Evolutionary conservation across 192 early-diverging fungal species (phyloP).

Genomic region (Chytriomyces confervae): DNA sequence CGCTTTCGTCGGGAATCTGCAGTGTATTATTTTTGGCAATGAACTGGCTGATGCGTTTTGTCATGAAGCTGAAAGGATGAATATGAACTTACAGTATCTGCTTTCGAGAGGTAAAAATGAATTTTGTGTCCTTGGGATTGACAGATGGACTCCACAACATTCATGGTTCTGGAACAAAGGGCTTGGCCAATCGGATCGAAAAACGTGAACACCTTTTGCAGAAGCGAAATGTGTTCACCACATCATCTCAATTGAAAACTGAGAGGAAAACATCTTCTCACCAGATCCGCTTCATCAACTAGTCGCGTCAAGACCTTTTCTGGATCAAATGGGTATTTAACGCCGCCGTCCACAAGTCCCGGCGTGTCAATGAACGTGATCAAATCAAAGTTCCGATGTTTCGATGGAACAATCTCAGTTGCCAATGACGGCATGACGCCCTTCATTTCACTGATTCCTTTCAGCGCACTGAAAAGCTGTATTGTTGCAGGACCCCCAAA

Average conservation of each 20-base stretch:
- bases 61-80: too few relatives aligned
- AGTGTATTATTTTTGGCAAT: background rate
- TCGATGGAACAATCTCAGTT: conserved; percentile 24
- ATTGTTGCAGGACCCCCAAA: conserved; percentile 24
- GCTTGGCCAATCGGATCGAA: conserved; percentile 35
- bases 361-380: conserved; percentile 32
- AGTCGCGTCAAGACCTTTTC: conserved; percentile 22
- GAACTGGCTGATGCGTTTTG: background rate
- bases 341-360: conserved; percentile 27
- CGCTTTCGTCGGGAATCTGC: conserved; percentile 27
- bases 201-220: conserved; percentile 20
- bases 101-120: conserved; percentile 26
- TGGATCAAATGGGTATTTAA: conserved; percentile 31
- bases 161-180: conserved; percentile 23
- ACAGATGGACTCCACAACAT: conserved; percentile 22
- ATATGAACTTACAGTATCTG: conserved; percentile 8
- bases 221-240: background rate
- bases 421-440: conserved; percentile 11
- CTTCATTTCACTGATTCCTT: conserved; percentile 4
- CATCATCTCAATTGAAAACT: background rate
- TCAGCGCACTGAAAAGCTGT: conserved; percentile 10
- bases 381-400: conserved; percentile 10
- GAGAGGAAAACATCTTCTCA: background rate
- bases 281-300: background rate
- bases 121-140: conserved; percentile 13